A percentile compares a stretch with the other conserved stretches of the same genome.
phyloP scores from a whole-genome alignment of 306 rosid genomes.

The Psophocarpus tetragonolobus region DNA sequence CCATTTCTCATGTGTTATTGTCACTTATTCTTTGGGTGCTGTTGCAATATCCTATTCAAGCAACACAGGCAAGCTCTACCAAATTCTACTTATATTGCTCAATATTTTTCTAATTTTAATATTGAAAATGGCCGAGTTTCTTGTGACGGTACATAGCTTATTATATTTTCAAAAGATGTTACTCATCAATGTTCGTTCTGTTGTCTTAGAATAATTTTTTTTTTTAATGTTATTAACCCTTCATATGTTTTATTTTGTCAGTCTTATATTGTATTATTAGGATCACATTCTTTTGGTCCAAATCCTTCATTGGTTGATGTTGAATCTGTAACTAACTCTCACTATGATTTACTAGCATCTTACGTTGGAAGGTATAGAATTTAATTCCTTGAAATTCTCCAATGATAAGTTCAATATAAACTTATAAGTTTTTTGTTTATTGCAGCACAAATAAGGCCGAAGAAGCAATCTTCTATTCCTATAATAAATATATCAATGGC shows the following conservation, averaged over 20 bases:
- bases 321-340: slow-evolving; percentile 41
- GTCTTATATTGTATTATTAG: slow-evolving; percentile 81
- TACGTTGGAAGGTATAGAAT: slow-evolving; percentile 55
- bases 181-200: background rate
- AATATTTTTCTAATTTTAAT: background rate
- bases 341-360: slow-evolving; percentile 55
- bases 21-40: slow-evolving; percentile 40
- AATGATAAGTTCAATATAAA: background rate
- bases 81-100: background rate
- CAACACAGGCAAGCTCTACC: slow-evolving; percentile 42
- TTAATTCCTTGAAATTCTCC: background rate
- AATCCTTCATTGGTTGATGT: slow-evolving; percentile 30
- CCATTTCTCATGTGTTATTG: slow-evolving; percentile 11
- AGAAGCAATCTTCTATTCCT: slow-evolving; percentile 66
- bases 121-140: background rate
- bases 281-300: slow-evolving; percentile 46
- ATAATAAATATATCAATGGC: slow-evolving; percentile 61
- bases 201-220: background rate
- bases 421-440: background rate
- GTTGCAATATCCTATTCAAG: slow-evolving; percentile 33
- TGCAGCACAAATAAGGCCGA: slow-evolving; percentile 51
- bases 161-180: background rate
- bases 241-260: background rate
- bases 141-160: background rate
- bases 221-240: background rate